Percentiles rank a stretch among this genome's conserved stretches.
Conservation (phyloP, 2,329 filamentous ascomycete genomes). For the Chaetomiaceae sp. region DNA sequence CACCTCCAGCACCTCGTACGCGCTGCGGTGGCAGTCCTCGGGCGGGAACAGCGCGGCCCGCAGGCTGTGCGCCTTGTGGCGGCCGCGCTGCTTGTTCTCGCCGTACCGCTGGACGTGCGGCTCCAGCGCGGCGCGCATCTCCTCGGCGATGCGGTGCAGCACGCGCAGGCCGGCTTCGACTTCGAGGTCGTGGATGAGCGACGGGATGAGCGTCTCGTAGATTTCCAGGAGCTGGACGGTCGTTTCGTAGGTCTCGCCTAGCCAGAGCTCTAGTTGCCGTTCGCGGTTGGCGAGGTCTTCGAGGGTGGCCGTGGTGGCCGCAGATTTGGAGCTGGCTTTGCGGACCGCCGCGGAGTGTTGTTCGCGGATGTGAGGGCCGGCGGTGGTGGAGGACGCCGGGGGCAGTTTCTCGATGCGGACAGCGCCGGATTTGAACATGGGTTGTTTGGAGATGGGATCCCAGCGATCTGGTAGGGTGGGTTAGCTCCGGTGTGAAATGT, state of each 20-base stretch:
- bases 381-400: background rate
- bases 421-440: conserved; percentile 35
- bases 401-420: conserved; percentile 32
- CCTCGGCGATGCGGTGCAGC: conserved; percentile 27
- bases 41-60: conserved; percentile 29
- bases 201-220: conserved; percentile 27
- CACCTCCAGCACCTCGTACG: conserved; percentile 29
- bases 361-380: conserved; percentile 21
- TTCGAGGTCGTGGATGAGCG: conserved; percentile 30
- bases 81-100: conserved; percentile 27
- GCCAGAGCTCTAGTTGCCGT: conserved; percentile 32
- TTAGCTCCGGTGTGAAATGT: too few species aligned
- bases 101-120: conserved; percentile 29
- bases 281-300: conserved; percentile 22
- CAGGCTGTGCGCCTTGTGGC: conserved; percentile 23
- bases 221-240: conserved; percentile 26
- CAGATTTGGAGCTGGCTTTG: conserved; percentile 14
- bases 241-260: conserved; percentile 32
- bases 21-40: background rate
- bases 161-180: conserved; percentile 30
- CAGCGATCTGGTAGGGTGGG: conserved; percentile 5
- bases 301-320: background rate
- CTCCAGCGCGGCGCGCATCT: conserved; percentile 23
- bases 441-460: conserved; percentile 38
- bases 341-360: conserved; percentile 27